Base-by-base conservation (phyloP, 805 yeast genomes). In the Ascoidea asiatica region DNA sequence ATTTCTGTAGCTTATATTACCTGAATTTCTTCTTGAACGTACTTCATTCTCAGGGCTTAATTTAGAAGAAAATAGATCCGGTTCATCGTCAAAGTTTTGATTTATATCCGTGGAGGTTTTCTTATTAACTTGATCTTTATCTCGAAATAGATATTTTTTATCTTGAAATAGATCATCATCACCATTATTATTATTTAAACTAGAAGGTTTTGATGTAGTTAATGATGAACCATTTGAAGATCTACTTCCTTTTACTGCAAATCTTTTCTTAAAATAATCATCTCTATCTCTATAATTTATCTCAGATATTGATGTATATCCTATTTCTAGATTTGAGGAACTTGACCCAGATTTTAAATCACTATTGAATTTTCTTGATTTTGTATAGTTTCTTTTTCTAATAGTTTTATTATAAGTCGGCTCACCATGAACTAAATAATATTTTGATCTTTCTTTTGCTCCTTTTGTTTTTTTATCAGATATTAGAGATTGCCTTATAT, bases 341-440 rank as follows among this genome's bases (percentile, higher is more conserved):
- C 43, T 42, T n/a, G 21, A 43, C 41, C 13, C 43, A 46, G n/a
- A 39, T 19, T n/a, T 44, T 20, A 11, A 21, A 33, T n/a, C n/a
- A n/a, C n/a, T n/a, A n/a, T n/a, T 23, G 38, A 38, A 21, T 43
- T 39, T 38, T 45, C 46, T 38, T 52, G 53, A 6, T 41, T 33
- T 37, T 40, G 44, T 29, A 42, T 48, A 39, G 38, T 42, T 42
- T 19, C 39, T 37, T 13, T 41, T 13, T 36, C 44, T 33, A 48
- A 36, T 47, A 57, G 51, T 44, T 57, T 49, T 42, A 42, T 53
- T 50, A 22, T 49, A 44, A 13, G 75, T 75, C 2, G 88, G 90
- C 55, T 79, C 88, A 3, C 90, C 90, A 51, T 81, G 80, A 17
- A 77, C 55, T 46, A 79, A 62, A 60, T 81, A 81, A 59, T 79